Evolutionary conservation across 768 basidiomycete genomes (phyloP).

Genomic region (Amanita pseudoporphyria): DNA sequence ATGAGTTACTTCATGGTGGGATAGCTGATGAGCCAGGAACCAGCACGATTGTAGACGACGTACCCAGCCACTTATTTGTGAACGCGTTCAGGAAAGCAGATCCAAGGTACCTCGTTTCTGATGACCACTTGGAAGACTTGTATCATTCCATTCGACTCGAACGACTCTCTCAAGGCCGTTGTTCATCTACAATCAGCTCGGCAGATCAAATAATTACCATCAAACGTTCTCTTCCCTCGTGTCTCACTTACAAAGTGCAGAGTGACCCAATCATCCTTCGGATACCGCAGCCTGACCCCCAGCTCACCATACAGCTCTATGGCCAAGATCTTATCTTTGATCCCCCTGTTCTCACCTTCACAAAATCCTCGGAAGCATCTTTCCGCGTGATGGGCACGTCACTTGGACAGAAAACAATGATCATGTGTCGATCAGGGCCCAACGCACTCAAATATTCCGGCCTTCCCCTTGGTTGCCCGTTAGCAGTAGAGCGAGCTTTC

Average conservation of each 20-base stretch:
- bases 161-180: slow-evolving; percentile 61
- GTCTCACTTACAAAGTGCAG: slow-evolving; percentile 80
- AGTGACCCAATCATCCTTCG: slow-evolving; percentile 84
- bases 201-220: slow-evolving; percentile 53
- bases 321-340: slow-evolving; percentile 89
- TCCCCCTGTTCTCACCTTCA: slow-evolving; percentile 73
- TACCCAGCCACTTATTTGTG: slow-evolving; percentile 72
- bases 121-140: slow-evolving; percentile 67
- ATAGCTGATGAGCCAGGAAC: slow-evolving; percentile 52
- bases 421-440: slow-evolving; percentile 75
- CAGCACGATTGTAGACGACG: slow-evolving; percentile 45
- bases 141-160: slow-evolving; percentile 72
- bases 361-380: slow-evolving; percentile 68
- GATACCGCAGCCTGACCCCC: slow-evolving; percentile 78
- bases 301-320: slow-evolving; percentile 71
- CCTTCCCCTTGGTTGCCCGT: slow-evolving; percentile 65
- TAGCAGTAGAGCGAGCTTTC: slow-evolving; percentile 85
- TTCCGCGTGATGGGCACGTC: slow-evolving; percentile 87
- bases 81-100: slow-evolving; percentile 79
- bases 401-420: slow-evolving; percentile 73
- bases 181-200: slow-evolving; percentile 26
- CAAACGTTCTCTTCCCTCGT: slow-evolving; percentile 65
- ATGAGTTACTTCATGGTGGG: slow-evolving; percentile 77
- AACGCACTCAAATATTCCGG: slow-evolving; percentile 80
- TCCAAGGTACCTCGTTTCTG: slow-evolving; percentile 54